Evolutionary conservation across 768 basidiomycete species (phyloP), one percentile per base, ranked within the genome.

Genomic region (Lepiota brunneoincarnata): DNA sequence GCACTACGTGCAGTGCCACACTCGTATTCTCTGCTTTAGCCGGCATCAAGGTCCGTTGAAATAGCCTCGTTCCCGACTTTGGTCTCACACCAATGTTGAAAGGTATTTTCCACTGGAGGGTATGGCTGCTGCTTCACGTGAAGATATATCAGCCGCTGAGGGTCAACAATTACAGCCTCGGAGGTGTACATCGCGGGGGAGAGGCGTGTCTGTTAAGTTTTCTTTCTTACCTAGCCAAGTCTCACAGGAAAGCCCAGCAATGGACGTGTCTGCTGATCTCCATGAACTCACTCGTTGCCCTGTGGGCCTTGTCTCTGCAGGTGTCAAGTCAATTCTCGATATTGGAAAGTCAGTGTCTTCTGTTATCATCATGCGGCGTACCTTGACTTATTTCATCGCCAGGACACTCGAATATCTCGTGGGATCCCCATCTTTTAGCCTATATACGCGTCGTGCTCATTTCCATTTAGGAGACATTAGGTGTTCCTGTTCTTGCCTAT

Each of bases 91-190:
- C 39, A 42, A n/a, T 15, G 10, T 40, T n/a, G 7, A 40, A 59
- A 93, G 90, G 79, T 93, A 9, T 93, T 95, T 69, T 83, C 90
- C 15, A 99, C 96, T 2, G 96, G 96, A 63, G 96, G 95, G 89
- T 89, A 68, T 70, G 80, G 47, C 23, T 28, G 12, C n/a, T 34
- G 46, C 26, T 37, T 34, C n/a, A 43, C 37, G 31, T 60, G 23
- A 34, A 18, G 10, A 17, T 11, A 46, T 39, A 11, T 38, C 18
- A 26, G 17, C 9, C 50, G 49, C 21, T 47, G 40, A 46, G 23
- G 18, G n/a, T 40, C 37, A 4, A 51, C 18, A n/a, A 23, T 43
- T 55, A n/a, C 34, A 72, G 71, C 4, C 60, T 72, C 28, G 71
- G 71, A 18, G 71, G 71, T 17, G 71, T 72, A 24, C 71, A 75